A percentile compares a stretch with the other conserved stretches of the same genome.
Conservation (phyloP, 495 filamentous ascomycete genomes). For the Daldinia caldariorum region DNA sequence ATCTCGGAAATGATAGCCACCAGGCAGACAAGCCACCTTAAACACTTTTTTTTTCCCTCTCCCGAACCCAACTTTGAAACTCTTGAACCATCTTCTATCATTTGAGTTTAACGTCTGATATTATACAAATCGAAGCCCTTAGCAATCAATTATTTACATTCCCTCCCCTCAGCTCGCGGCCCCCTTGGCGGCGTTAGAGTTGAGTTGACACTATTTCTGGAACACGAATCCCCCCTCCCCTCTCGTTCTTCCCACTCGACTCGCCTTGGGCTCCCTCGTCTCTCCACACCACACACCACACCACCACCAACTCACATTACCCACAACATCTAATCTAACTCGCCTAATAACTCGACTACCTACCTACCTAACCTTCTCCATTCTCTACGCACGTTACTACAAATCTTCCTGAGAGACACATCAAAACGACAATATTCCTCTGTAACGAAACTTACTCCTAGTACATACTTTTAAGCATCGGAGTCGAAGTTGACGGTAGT, state of each 20-base stretch:
- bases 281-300: slow-evolving; percentile 12
- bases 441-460: slow-evolving; percentile 14
- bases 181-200: slow-evolving; percentile 9
- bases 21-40: slow-evolving; percentile 9
- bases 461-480: neutral
- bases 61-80: slow-evolving; percentile 5
- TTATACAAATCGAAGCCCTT: slow-evolving; percentile 9
- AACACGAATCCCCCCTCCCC: slow-evolving; percentile 17
- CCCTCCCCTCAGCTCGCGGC: neutral
- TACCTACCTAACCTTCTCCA: neutral
- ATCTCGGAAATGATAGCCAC: slow-evolving; percentile 23
- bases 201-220: slow-evolving; percentile 14
- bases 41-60: slow-evolving; percentile 11
- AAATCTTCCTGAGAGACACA: neutral
- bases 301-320: neutral
- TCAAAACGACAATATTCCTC: neutral
- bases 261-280: neutral
- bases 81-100: neutral
- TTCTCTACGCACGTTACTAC: slow-evolving; percentile 1
- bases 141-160: slow-evolving; percentile 7
- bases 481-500: slow-evolving; percentile 7
- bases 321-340: neutral
- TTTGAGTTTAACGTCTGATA: slow-evolving; percentile 14
- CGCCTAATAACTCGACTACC: neutral
- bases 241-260: slow-evolving; percentile 25